Evolutionary conservation across 2,329 filamentous ascomycete species (phyloP), one percentile per base, ranked within the genome.

Genomic region (Neofusicoccum umdonicola): DNA sequence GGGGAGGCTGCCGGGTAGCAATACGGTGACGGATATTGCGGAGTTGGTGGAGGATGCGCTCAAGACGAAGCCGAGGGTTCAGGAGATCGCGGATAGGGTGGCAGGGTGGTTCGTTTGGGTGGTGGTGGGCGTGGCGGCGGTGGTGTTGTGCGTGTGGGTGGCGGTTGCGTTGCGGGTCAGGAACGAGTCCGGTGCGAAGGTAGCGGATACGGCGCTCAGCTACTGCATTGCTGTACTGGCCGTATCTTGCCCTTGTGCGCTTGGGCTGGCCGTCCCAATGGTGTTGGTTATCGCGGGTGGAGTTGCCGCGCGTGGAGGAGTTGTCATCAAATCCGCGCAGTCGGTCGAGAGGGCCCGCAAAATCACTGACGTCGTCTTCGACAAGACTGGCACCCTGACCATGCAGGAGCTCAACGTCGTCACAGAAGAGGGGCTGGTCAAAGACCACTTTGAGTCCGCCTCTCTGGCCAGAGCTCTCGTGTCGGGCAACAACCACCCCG

Each of bases 371-470:
- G 84, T 93, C 1, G 83, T 94, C 0, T 90, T 94, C 68, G 90
- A 94, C 79, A 94, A 94, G 76, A 94, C 91, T 0, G 90, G 91
- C 0, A 94, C 90, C 0, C 74, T 94, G 6, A 93, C 90, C 8
- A 48, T 8, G 45, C 19, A 48, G 19, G 45, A 48, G 11, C 45
- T 48, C 12, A 13, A 48, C 17, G 45, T 48, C 7, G 45, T 27
- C 0, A 8, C 45, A 9, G 45, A 48, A 17, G 63, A 74, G 31
- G 58, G 80, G 27, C 69, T 80, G 2, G 19, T 0, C n/a, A 3
- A 6, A 11, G 45, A 27, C 6, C 45, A 6, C 8, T 17, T 12
- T 9, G 7, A 11, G 17, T 17, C 45, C 8, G 13, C 45, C 12
- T 48, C 45, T 19, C 45, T 48, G 8, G n/a, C 45, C 4, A 9